Base-by-base conservation (phyloP, 169 alveolate genomes). In the Plasmodium knowlesi region DNA sequence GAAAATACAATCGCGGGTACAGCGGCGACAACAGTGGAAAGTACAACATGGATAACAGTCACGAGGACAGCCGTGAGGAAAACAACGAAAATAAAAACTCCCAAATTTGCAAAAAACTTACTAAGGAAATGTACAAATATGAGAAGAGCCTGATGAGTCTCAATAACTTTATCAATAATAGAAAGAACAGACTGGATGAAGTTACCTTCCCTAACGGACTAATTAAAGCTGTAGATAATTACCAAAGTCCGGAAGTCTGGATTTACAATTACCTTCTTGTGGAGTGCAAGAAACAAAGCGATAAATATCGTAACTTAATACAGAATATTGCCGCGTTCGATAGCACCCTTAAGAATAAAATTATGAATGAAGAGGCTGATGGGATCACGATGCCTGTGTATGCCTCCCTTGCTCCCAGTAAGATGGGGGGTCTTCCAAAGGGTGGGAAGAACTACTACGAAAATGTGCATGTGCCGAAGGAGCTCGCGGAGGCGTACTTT, bases 401-500 rank as follows among this genome's bases (percentile, higher is more conserved):
- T 34, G 72, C 92, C 16, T 43, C 85, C 8, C 43, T 90, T 12
- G 14, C 74, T n/a, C 22, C 32, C 32, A 37, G 54, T 43, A 78
- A 67, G 50, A 16, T 57, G 39, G 50, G 28, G 19, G 43, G 71
- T 28, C 46, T 39, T 1, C 37, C 46, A 16, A 57, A n/a, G 12
- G 39, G 37, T n/a, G 53, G 71, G 16, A 79, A 61, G 53, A 90
- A 90, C 82, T 90, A 90, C 53, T 81, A 81, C 30, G 82, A 80
- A 90, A 57, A 90, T 82, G 91, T 90, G 6, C 95, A 90, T 32
- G 82, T 90, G 50, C 95, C 95, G 19, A 81, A 90, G 28, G 92
- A 90, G 14, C 82, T 90, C 12, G 90, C 95, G 9, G 80, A 53
- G 3, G 54, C 41, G 41, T 90, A 81, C 82, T 70, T 90, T 3